Base-by-base conservation (phyloP, 2,329 filamentous ascomycete genomes). In the Coleophoma crateriformis region DNA sequence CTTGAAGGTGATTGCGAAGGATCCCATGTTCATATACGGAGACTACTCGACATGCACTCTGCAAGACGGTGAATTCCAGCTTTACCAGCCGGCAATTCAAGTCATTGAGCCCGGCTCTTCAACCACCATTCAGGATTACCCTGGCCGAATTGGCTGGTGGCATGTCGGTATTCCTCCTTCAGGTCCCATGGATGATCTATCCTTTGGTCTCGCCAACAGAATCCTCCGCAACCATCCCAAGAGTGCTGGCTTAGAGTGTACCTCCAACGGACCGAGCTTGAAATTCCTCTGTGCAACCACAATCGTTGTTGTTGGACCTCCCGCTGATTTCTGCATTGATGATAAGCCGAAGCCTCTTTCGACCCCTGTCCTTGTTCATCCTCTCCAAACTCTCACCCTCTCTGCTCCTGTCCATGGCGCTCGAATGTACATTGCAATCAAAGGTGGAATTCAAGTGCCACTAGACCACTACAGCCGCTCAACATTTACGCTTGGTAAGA, bases 201-300 rank as follows among this genome's bases (percentile, higher is more conserved):
- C 67, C 0, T 64, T 65, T 40, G 55, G 62, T 3, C 5, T 82
- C 17, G 80, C 77, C 2, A 85, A 85, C 53, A 66, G 75, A 15
- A 67, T 85, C 1, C 79, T 78, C 0, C 79, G 79, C 1, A 84
- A 85, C 46, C 55, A 69, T 0, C 57, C 67, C 0, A 70, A 68
- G 0, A 70, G 64, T 3, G 81, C 81, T 58, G 72, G 70, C 0
- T 62, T 85, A 0, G 82, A 85, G 54, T 78, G 83, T 20, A 84
- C 81, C 0, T 57, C 82, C 13, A 74, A 69, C n/a, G 81, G 81
- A 0, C 81, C 81, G 0, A 78, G 81, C 22, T 60, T 85, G 20
- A 66, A 66, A 0, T 84, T 85, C 55, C 49, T 59, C 77, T 5
- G 70, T 68, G 2, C 65, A 71, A 20, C 73, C 12, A 79, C 78